Base-by-base conservation (phyloP, 148 eudicot species). In the Nepenthes gracilis region DNA sequence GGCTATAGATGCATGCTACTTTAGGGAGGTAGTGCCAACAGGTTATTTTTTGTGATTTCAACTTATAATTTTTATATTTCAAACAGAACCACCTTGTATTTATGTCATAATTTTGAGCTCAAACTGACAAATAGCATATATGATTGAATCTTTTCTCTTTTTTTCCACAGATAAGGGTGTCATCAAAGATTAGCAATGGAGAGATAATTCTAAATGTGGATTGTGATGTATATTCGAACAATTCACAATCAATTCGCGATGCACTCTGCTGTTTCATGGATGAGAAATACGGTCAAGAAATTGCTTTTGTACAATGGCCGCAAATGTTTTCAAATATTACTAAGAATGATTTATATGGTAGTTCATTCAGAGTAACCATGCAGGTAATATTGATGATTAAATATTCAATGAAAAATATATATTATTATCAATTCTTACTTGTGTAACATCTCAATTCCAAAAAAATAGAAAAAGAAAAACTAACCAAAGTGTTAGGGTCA, bases 251-350 rank as follows among this genome's bases (percentile, higher is more conserved):
- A 9, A 66, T 90, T 32, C 72, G 80, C 0, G 85, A 86, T 36
- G 97, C 86, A 2, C 80, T 90, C 6, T 90, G 97, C 74, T 90
- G 84, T 70, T 80, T 90, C 73, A 71, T 90, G 94, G 95, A 90
- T 64, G 88, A 90, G 64, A 70, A 72, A n/a, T 67, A 82, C 34
- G 78, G 95, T 66, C 80, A 81, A 38, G 80, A 81, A 47, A 70
- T 90, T 64, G 97, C 85, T 36, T 90, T 66, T 53, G 95, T 90
- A 50, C 97, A 90, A 64, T 86, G 69, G 55, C 97, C 97, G 1
- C 97, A 90, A 61, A 65, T 45, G 2, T 86, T 72, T 23, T 69
- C 70, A 35, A 86, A 86, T 52, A 34, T 75, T 8, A 83, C 90
- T 10, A 77, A 70, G 56, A 85, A 81, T 67, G 97, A 91, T n/a